Conservation (phyloP, 148 eudicot genomes). For the Cornus kousa region DNA sequence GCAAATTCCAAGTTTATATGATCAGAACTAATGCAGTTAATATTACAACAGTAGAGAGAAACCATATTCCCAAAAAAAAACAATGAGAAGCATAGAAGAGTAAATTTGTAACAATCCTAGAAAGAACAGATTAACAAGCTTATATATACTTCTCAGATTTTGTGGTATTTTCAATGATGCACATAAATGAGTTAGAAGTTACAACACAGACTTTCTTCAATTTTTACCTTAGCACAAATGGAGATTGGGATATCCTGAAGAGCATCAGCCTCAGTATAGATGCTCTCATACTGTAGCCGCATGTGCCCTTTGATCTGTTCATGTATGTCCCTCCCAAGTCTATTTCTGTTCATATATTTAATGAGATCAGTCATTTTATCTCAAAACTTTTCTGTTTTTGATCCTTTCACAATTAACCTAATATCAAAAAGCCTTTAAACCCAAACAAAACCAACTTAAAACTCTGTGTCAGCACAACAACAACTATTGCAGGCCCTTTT, state of each 20-base stretch:
- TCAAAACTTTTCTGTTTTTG: conserved; percentile 62
- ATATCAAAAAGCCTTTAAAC: too few species aligned
- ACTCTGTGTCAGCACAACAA: too few species aligned
- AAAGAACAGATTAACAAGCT: background rate
- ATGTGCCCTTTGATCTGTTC: conserved; percentile 72
- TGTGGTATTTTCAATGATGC: background rate
- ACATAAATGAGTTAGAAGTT: background rate
- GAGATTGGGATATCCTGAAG: conserved; percentile 69
- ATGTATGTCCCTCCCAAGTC: conserved; percentile 59
- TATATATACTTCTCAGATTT: background rate
- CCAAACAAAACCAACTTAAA: too few species aligned
- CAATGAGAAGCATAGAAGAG: background rate
- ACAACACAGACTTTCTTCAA: background rate
- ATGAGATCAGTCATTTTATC: conserved; percentile 70
- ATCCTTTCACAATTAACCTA: conserved; percentile 69
- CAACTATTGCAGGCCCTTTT: too few species aligned
- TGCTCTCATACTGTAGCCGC: conserved; percentile 66
- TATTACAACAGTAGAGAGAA: background rate
- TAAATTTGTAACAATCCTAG: background rate
- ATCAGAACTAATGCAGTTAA: too few species aligned
- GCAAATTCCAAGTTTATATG: too few species aligned
- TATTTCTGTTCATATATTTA: conserved; percentile 64
- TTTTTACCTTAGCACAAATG: conserved; percentile 65
- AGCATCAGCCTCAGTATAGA: conserved; percentile 62
- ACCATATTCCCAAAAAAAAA: background rate